Evolutionary conservation across 2,329 filamentous ascomycete species (phyloP), one percentile per base, ranked within the genome.

Genomic region (Furcasterigmium sp.): DNA sequence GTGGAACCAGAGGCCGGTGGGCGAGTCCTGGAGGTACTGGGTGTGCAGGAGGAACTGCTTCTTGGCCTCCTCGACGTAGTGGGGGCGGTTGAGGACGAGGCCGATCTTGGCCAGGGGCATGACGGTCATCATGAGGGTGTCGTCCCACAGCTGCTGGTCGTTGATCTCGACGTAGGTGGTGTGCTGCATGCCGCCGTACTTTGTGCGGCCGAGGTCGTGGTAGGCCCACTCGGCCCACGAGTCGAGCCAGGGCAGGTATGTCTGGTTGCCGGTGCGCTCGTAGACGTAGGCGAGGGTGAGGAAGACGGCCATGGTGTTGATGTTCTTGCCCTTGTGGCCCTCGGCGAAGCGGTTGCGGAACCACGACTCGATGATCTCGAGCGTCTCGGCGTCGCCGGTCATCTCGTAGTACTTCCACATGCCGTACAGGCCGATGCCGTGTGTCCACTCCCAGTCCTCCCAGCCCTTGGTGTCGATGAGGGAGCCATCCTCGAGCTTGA

Each of bases 51-150:
- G 69, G 56, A 90, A 89, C 61, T 91, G 87, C 8, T 77, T 71
- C 65, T 88, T 88, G 10, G 85, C 86, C 63, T 91, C 87, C 34
- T 80, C 83, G 20, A 91, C 70, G 57, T 91, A 91, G 51, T 85
- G 76, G 0, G 84, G 83, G 2, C 85, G 70, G 47, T 77, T 70
- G 3, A 91, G 73, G 4, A 89, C 68, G 44, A 82, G 73, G 1
- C 87, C 87, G 47, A 90, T 90, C 67, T 91, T 91, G 15, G 85
- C 85, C 15, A 91, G 70, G 2, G 87, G 87, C 63, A 91, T 67
- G 6, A 89, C 86, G 1, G 85, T 90, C 87, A 91, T 91, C 86
- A 91, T 91, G 36, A 91, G 71, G 6, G 87, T 91, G 59, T 91
- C 87, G 52, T 90, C 87, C 87, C 87, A 91, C 18, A 91, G 71